Evolutionary conservation across 768 basidiomycete genomes (phyloP).

Genomic region (Lactarius quietus): DNA sequence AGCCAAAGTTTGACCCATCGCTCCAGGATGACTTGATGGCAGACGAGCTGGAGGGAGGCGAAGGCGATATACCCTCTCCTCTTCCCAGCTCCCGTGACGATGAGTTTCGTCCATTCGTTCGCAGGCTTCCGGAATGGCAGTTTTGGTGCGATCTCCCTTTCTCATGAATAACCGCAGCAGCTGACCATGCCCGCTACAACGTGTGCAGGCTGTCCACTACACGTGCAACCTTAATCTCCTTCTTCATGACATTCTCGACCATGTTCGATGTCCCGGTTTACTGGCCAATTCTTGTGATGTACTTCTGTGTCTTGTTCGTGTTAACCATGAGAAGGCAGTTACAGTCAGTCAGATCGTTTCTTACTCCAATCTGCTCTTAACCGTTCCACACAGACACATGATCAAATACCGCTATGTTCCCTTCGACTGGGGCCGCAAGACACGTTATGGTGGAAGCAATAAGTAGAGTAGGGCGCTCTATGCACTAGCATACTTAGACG

Average conservation of each 20-base stretch:
- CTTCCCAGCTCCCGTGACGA: constrained; percentile 78
- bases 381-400: constrained; percentile 72
- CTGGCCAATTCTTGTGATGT: constrained; percentile 97
- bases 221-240: constrained; percentile 77
- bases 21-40: constrained; percentile 90
- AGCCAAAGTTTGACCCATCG: constrained; percentile 97
- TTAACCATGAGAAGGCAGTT: constrained; percentile 96
- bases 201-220: constrained; percentile 80
- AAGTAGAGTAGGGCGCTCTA: constrained; percentile 37
- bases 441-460: constrained; percentile 63
- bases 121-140: constrained; percentile 94
- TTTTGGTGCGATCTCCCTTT: constrained; percentile 62
- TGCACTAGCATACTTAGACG: neutral
- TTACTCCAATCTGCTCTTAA: neutral
- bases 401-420: constrained; percentile 98
- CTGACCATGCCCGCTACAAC: neutral
- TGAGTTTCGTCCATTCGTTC: constrained; percentile 95
- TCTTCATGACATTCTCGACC: constrained; percentile 77
- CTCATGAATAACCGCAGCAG: constrained; percentile 3
- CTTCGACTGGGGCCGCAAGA: constrained; percentile 93
- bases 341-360: constrained; percentile 56
- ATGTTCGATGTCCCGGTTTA: constrained; percentile 96
- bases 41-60: constrained; percentile 91
- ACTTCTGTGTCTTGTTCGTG: constrained; percentile 93
- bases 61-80: constrained; percentile 43